Conservation (phyloP, 2,329 filamentous ascomycete genomes). For the Sarocladium brachiariae region DNA sequence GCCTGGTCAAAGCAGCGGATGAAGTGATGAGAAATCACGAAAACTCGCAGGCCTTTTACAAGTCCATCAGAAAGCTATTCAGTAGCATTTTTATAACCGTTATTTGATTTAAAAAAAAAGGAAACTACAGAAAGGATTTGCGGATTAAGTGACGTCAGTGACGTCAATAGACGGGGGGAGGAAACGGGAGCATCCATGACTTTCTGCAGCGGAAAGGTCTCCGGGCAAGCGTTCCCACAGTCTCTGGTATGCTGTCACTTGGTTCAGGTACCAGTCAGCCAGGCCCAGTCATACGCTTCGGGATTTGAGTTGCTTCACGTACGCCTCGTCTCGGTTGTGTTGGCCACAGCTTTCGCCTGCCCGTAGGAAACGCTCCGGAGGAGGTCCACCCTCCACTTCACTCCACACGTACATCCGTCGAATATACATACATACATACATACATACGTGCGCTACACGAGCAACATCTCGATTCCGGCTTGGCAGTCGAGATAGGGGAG, state of each 20-base stretch:
- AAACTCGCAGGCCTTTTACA: no score
- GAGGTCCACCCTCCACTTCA: neutral
- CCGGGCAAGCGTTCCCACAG: conserved; percentile 3
- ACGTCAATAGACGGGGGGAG: conserved; percentile 12
- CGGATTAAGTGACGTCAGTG: conserved; percentile 15
- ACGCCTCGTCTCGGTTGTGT: neutral
- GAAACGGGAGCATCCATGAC: neutral
- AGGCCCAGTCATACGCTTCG: no score
- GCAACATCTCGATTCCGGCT: conserved; percentile 5
- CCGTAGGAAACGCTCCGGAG: conserved; percentile 12
- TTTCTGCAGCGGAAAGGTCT: neutral
- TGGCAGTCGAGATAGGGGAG: neutral
- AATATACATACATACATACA: no score
- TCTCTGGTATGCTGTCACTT: neutral
- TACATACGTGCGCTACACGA: neutral
- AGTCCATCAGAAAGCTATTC: no score
- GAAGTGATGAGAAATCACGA: no score
- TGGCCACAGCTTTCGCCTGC: neutral
- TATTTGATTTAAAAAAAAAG: no score
- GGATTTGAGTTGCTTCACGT: no score
- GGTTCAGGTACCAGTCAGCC: no score
- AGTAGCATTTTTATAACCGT: no score
- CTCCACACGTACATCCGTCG: no score
- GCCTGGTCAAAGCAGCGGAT: no score
- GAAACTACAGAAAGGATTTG: no score